Base-by-base conservation (phyloP, 2,329 filamentous ascomycete genomes). In the Fusarium pseudoanthophilum region DNA sequence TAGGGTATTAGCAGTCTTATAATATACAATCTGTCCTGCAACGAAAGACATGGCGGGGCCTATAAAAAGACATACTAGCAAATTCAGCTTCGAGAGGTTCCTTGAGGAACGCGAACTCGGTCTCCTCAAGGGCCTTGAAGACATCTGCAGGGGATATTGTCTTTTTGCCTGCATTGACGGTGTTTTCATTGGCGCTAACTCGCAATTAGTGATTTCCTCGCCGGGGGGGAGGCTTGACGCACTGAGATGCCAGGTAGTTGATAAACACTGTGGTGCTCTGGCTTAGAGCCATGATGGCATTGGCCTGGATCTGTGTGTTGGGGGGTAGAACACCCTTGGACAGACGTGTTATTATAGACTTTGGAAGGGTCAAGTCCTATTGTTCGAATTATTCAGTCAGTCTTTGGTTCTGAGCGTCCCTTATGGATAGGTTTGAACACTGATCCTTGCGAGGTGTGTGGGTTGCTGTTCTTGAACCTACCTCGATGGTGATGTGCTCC, bases 261-360 rank as follows among this genome's bases (percentile, higher is more conserved):
- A 96, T 92, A 78, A 96, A 96, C 1, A 96, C 91, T 3, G 92
- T 95, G 13, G 93, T 92, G 81, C 92, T 93, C 83, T 95, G 95
- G 74, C 90, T 92, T 84, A 96, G 88, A 15, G 93, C 93, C 58
- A 94, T 83, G 61, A 95, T 89, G 46, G 93, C 93, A 83, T 95
- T 94, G 78, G 91, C 93, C 80, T 95, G 93, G 55, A 95, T 93
- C 82, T 94, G 92, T 10, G 93, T 95, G 79, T 95, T 95, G 11
- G 92, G 87, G 2, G 93, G 93, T 10, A 96, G 85, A 11, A 94
- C 92, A 45, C 92, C 92, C 83, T 95, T 95, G 45, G 93, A 92
- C 39, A 96, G 87, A 60, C 93, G 88, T 60, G 92, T 92, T 74
- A 95, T 91, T 82, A 95, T 94, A 11, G 92, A 94, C 79, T 93